Evolutionary conservation across 805 yeast genomes (phyloP), one percentile per base, ranked within the genome.

Genomic region (Pichia californica): DNA sequence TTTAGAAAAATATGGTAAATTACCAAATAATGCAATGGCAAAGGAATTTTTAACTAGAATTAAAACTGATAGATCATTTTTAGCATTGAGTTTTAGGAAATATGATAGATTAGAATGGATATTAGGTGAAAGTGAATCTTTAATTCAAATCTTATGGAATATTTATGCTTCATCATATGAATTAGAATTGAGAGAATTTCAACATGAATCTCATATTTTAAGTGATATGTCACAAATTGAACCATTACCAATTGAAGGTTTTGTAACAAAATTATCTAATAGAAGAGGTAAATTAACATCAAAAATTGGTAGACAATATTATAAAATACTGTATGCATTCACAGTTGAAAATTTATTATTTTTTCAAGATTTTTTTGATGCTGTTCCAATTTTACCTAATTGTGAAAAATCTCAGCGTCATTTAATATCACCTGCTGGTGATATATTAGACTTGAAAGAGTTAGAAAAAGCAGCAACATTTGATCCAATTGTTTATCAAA

Each of bases 171-270:
- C 57, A 45, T 68, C 74, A 9, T 77, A 76, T 54, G 69, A 66
- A 32, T 56, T 88, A n/a, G 91, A 88, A 55, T 58, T 83, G 18
- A 66, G 94, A 33, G 69, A 65, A 16, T 55, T 71, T 21, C 51
- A 56, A 14, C 71, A 70, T 41, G 68, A 69, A 44, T 66, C 75
- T 4, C 55, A 65, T 39, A 31, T 34, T 2, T 55, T 68, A 1
- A 30, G 51, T 27, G 52, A 50, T 15, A 61, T 58, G 2, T 43
- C 46, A 8, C 8, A 69, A 16, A 38, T 50, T 1, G 95, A 83
- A 55, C 96, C 96, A 0, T 41, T 64, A 0, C 81, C 95, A 0
- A 60, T 88, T 9, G 98, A 91, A 63, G 98, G 98, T 0, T 88
- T 84, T 57, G 59, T 89, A 18, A 64, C 76, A 3, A 70, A 81